phyloP scores from a whole-genome alignment of 805 yeast species.

The Candida succiphila region DNA sequence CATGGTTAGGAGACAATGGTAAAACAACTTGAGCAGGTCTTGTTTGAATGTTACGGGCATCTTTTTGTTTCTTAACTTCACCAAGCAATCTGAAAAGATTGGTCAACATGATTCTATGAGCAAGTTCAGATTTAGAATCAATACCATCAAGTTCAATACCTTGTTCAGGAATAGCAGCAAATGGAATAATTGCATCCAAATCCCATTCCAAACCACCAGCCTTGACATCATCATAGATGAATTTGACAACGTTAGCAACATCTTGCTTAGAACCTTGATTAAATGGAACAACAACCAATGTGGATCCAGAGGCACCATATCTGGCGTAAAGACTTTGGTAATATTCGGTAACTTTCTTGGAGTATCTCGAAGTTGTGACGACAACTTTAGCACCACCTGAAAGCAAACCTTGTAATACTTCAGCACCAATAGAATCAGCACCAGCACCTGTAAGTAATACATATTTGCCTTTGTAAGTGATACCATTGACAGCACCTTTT shows the following conservation, averaged over 20 bases:
- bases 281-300: slow-evolving; percentile 94
- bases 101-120: slow-evolving; percentile 98
- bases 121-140: slow-evolving; percentile 93
- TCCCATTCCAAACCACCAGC: slow-evolving; percentile 97
- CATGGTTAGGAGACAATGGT: slow-evolving; percentile 98
- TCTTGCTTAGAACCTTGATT: slow-evolving; percentile 97
- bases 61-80: slow-evolving; percentile 76
- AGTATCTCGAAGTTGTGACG: slow-evolving; percentile 93
- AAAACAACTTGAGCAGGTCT: slow-evolving; percentile 97
- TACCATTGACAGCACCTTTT: slow-evolving; percentile 89
- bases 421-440: slow-evolving; percentile 98
- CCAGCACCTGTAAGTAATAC: slow-evolving; percentile 98
- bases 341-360: slow-evolving; percentile 89
- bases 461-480: slow-evolving; percentile 78
- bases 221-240: slow-evolving; percentile 74
- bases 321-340: slow-evolving; percentile 90
- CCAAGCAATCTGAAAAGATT: slow-evolving; percentile 90
- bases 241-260: slow-evolving; percentile 74
- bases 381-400: slow-evolving; percentile 98
- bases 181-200: slow-evolving; percentile 90
- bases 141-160: slow-evolving; percentile 92
- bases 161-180: slow-evolving; percentile 98
- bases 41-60: slow-evolving; percentile 67
- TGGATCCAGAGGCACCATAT: slow-evolving; percentile 86
- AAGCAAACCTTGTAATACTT: slow-evolving; percentile 85